Evolutionary conservation across 805 yeast species (phyloP).

Genomic region (Lipomyces yamanashiensis): DNA sequence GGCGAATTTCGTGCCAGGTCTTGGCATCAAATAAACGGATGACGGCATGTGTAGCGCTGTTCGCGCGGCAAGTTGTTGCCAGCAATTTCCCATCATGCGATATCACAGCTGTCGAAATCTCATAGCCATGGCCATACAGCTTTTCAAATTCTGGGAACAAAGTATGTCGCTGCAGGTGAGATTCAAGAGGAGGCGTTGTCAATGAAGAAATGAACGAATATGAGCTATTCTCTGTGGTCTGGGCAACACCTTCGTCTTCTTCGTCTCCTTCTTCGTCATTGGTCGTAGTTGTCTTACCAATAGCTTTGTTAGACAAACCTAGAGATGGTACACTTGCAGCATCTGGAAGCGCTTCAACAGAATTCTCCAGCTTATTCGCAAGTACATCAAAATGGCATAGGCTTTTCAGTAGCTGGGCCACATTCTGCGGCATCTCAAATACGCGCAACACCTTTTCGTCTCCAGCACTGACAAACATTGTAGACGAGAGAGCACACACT

Average conservation of each 20-base stretch:
- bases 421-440: slow-evolving; percentile 84
- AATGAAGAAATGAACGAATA: slow-evolving; percentile 47
- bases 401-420: slow-evolving; percentile 62
- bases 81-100: slow-evolving; percentile 65
- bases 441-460: slow-evolving; percentile 92
- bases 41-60: slow-evolving; percentile 81
- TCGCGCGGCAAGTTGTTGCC: slow-evolving; percentile 92
- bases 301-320: slow-evolving; percentile 50
- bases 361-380: slow-evolving; percentile 14
- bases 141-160: slow-evolving; percentile 95
- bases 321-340: slow-evolving; percentile 91
- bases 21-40: slow-evolving; percentile 71
- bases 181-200: slow-evolving; percentile 70
- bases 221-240: slow-evolving; percentile 56
- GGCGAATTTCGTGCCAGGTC: slow-evolving; percentile 65
- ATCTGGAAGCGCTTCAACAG: slow-evolving; percentile 61
- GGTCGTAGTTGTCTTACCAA: background rate
- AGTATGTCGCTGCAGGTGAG: slow-evolving; percentile 86
- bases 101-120: slow-evolving; percentile 76
- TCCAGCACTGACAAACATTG: slow-evolving; percentile 86
- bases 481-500: slow-evolving; percentile 60
- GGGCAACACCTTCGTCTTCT: slow-evolving; percentile 80
- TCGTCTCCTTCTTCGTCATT: slow-evolving; percentile 33
- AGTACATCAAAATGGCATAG: slow-evolving; percentile 53
- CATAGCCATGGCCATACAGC: slow-evolving; percentile 97